A percentile compares a stretch with the other conserved stretches of the same genome.
phyloP scores from a whole-genome alignment of 495 filamentous ascomycete genomes.

The Parmelia sp. region DNA sequence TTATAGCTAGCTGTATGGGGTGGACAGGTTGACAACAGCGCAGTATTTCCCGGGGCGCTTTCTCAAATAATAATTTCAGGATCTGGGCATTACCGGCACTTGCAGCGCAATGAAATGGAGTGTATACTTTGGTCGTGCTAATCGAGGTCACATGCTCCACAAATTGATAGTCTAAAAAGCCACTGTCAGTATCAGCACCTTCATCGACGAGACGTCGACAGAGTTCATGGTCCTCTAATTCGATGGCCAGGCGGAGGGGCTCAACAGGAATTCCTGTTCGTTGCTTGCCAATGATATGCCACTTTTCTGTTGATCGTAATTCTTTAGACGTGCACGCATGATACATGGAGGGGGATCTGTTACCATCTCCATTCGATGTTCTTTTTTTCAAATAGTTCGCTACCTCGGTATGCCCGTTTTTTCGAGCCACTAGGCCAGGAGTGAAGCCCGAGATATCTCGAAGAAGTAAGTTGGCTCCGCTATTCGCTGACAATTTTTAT shows the following conservation, averaged over 20 bases:
- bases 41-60: background rate
- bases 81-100: background rate
- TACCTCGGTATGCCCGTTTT: background rate
- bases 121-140: background rate
- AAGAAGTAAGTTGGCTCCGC: background rate
- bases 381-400: conserved; percentile 1
- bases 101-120: conserved; percentile 15
- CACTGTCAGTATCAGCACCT: background rate
- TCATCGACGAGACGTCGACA: conserved; percentile 4
- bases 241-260: conserved; percentile 12
- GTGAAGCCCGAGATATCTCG: conserved; percentile 9
- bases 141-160: background rate
- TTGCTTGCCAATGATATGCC: background rate
- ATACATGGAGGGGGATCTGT: background rate
- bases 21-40: conserved; percentile 8
- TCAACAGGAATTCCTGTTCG: background rate
- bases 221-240: conserved; percentile 9
- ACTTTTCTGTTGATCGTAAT: background rate
- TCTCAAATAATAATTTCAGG: conserved; percentile 4
- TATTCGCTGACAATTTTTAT: background rate
- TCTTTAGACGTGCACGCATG: too few relatives aligned
- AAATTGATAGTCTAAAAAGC: conserved; percentile 7
- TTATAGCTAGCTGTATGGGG: conserved; percentile 15
- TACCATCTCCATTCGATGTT: background rate
- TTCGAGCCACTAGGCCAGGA: conserved; percentile 6